phyloP scores from a whole-genome alignment of 352 stramenopile genomes.

The Pythium dissimile region DNA sequence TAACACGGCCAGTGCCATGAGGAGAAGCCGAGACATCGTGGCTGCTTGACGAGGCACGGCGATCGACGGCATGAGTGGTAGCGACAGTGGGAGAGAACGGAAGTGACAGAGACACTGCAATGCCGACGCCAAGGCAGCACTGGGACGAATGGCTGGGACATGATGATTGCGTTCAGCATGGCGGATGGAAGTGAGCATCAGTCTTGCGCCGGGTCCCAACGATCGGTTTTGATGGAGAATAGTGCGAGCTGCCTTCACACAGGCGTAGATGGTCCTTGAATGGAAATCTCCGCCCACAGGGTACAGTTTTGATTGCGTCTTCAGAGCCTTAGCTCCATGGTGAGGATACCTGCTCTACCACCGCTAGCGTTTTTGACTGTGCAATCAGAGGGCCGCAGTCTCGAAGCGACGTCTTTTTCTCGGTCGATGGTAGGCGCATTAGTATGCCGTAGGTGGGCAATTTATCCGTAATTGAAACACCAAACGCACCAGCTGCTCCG shows the following conservation, averaged over 20 bases:
- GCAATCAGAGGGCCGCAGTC: too few species aligned
- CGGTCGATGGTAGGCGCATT: not conserved
- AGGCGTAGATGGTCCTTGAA: too few species aligned
- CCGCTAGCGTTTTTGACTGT: too few species aligned
- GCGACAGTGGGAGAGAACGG: not conserved
- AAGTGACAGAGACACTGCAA: slow-evolving; percentile 10
- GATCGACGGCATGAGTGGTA: not conserved
- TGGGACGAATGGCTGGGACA: not conserved
- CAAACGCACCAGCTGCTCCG: slow-evolving; percentile 36
- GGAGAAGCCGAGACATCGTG: not conserved
- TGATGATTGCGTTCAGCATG: not conserved
- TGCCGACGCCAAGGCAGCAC: not conserved
- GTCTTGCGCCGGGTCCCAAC: too few species aligned
- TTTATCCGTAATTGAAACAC: too few species aligned
- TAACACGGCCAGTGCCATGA: not conserved
- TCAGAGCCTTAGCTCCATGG: too few species aligned
- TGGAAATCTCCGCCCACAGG: too few species aligned
- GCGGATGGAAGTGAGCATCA: not conserved
- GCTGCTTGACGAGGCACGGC: not conserved
- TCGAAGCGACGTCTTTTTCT: too few species aligned
- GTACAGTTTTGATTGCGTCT: too few species aligned
- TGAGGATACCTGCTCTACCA: too few species aligned
- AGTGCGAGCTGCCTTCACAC: too few species aligned
- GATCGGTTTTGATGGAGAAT: not conserved
- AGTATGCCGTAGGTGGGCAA: too few species aligned